phyloP scores from a whole-genome alignment of 108 stramenopile species.

The Seminavis robusta region DNA sequence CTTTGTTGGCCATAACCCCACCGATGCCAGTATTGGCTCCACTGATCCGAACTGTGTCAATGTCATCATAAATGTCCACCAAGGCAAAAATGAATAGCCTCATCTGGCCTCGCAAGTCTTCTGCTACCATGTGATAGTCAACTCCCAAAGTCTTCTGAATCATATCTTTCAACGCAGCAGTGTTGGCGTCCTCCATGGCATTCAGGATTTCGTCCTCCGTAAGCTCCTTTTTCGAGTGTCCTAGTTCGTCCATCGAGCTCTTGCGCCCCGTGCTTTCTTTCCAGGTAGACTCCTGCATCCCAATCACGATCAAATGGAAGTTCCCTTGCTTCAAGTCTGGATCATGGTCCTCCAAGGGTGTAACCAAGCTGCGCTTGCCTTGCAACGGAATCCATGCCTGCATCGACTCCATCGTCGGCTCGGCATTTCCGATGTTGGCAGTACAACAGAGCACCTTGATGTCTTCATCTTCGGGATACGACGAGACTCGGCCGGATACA shows the following conservation, averaged over 20 bases:
- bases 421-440: slow-evolving; percentile 26
- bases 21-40: slow-evolving; percentile 45
- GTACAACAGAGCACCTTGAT: slow-evolving; percentile 22
- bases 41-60: slow-evolving; percentile 15
- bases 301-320: slow-evolving; percentile 45
- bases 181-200: slow-evolving; percentile 9
- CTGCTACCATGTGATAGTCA: slow-evolving; percentile 13
- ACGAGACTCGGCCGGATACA: too few relatives aligned
- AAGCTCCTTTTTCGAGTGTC: not conserved
- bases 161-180: slow-evolving; percentile 10
- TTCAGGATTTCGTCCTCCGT: slow-evolving; percentile 12
- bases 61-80: not conserved
- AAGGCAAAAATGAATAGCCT: slow-evolving; percentile 31
- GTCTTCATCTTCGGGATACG: too few relatives aligned
- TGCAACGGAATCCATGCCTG: slow-evolving; percentile 35
- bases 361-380: slow-evolving; percentile 16
- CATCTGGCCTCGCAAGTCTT: slow-evolving; percentile 47
- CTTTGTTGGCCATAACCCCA: slow-evolving; percentile 40
- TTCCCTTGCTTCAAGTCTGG: too few relatives aligned
- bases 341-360: slow-evolving; percentile 4
- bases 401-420: slow-evolving; percentile 26
- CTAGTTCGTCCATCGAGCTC: not conserved
- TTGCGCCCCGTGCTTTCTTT: not conserved
- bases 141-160: slow-evolving; percentile 14
- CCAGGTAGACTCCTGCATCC: slow-evolving; percentile 43